Evolutionary conservation across 805 yeast species (phyloP), one percentile per base, ranked within the genome.

Genomic region (Yamadazyma scolyti): DNA sequence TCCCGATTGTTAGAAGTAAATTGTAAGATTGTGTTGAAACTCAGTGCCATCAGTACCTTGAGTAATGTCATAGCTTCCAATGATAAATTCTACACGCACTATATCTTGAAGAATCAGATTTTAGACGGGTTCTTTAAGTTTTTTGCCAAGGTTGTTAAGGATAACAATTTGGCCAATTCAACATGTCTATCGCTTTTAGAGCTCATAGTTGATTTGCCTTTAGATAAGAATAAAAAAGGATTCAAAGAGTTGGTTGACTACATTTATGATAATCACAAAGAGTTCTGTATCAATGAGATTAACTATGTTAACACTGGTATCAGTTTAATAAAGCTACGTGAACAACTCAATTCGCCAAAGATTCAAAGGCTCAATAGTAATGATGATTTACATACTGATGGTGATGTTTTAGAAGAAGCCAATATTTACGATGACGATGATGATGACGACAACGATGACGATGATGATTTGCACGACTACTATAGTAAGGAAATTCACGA

Each of bases 151-250:
- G 71, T 75, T 7, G 61, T 69, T 5, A 56, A 63, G 18, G 56
- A 58, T 22, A 77, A 83, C 50, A 82, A 79, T 48, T 57, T 88
- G 37, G 70, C 82, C 3, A 82, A 77, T 47, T 87, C 96, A 0
- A 73, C 89, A 5, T 73, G 90, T 40, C 62, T 87, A 27, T 88
- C 83, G 50, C 62, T 89, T 14, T 59, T 79, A 20, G 82, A 75
- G 43, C 62, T 68, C 13, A 23, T 41, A n/a, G 21, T 48, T 58
- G 22, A 39, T 46, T 19, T 48, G 43, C 35, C 55, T 49, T 28
- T 52, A 54, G 36, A 58, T 47, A 26, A 28, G 23, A 34, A 34
- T 18, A 40, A 28, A 14, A 13, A 37, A 4, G 16, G 19, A 2
- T 33, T 39, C 20, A 52, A 49, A 25, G 25, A 41, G 9, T 43